Conservation (phyloP, 352 stramenopile genomes). For the Phytophthora ohioensis region DNA sequence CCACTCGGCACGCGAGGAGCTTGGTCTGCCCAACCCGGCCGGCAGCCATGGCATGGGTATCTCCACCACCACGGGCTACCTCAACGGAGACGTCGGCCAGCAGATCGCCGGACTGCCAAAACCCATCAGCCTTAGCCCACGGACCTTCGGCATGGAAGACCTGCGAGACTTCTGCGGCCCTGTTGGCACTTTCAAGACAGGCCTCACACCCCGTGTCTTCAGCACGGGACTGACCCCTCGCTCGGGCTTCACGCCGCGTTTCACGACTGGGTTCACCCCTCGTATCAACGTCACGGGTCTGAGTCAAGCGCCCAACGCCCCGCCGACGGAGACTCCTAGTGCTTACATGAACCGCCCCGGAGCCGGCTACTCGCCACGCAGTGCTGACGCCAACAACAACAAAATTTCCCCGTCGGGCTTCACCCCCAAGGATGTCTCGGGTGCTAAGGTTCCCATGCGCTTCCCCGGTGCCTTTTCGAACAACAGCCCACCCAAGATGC, state of each 20-base stretch:
- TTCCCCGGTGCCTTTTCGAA: constrained; percentile 66
- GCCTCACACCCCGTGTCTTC: constrained; percentile 82
- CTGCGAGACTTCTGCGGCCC: constrained; percentile 84
- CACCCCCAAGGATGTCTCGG: constrained; percentile 79
- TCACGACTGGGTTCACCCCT: constrained; percentile 81
- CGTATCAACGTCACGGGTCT: constrained; percentile 69
- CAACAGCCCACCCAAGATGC: constrained; percentile 70
- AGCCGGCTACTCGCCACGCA: constrained; percentile 68
- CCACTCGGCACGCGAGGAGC: constrained; percentile 76
- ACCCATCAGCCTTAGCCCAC: constrained; percentile 78
- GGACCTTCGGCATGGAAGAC: constrained; percentile 88
- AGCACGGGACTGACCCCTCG: constrained; percentile 82
- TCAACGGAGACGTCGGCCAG: constrained; percentile 47
- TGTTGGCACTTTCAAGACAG: constrained; percentile 85
- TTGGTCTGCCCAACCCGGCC: constrained; percentile 64
- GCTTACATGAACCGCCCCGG: constrained; percentile 47
- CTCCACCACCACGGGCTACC: constrained; percentile 34
- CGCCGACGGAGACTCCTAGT: constrained; percentile 53
- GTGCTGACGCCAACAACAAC: constrained; percentile 46
- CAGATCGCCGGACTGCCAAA: constrained; percentile 57
- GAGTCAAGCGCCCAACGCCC: constrained; percentile 44
- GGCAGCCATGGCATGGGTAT: constrained; percentile 49
- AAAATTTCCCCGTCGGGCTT: constrained; percentile 86
- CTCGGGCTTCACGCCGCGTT: constrained; percentile 84
- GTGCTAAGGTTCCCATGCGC: constrained; percentile 79